Conservation (phyloP, 805 yeast genomes). For the Wickerhamiella cacticola region DNA sequence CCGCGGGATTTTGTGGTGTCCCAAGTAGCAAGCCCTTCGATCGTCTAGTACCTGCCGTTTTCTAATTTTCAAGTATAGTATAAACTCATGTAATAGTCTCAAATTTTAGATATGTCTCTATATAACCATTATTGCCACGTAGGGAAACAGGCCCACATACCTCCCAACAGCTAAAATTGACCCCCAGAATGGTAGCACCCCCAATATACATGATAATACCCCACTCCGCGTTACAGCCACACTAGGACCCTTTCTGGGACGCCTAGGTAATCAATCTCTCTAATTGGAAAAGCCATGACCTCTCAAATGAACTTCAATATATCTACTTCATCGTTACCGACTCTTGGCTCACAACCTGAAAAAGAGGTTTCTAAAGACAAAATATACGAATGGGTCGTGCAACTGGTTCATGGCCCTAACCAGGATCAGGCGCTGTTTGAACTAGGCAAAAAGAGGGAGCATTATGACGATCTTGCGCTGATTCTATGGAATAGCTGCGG, state of each 20-base stretch:
- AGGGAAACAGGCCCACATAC: not conserved
- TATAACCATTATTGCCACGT: not conserved
- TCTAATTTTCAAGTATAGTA: too few relatives aligned
- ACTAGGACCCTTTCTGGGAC: too few relatives aligned
- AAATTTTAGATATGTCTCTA: not conserved
- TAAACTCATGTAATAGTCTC: too few relatives aligned
- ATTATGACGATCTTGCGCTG: constrained; percentile 83
- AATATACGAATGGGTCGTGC: constrained; percentile 81
- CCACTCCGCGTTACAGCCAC: too few relatives aligned
- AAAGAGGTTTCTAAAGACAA: constrained; percentile 39
- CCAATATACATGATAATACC: not conserved
- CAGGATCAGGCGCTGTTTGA: constrained; percentile 88
- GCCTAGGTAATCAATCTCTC: not conserved
- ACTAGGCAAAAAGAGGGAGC: constrained; percentile 86
- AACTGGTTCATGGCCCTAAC: constrained; percentile 78
- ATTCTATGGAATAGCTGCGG: constrained; percentile 95
- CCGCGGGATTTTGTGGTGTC: not conserved
- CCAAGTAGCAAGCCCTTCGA: not conserved
- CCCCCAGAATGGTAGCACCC: not conserved
- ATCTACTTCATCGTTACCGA: constrained; percentile 7
- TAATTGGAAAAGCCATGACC: not conserved
- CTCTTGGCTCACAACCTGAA: constrained; percentile 9
- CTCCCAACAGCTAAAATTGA: not conserved
- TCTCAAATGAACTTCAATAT: constrained; percentile 7
- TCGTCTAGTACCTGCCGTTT: too few relatives aligned